Base-by-base conservation (phyloP, 495 filamentous ascomycete species). In the Penicillium turbatum region DNA sequence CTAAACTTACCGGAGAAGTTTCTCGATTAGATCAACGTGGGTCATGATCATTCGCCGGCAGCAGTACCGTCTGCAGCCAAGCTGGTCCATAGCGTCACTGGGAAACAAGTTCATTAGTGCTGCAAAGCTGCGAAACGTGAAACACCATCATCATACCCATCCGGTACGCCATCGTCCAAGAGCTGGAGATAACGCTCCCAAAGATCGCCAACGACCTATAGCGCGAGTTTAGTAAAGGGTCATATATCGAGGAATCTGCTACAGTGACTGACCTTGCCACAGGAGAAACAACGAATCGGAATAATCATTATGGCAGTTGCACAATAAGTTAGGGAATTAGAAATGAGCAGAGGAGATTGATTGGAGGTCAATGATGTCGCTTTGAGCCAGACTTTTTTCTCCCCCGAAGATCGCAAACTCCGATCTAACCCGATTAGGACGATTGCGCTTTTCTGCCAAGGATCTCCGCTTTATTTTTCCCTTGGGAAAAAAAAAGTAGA, bases 41-140 rank as follows among this genome's bases (percentile, higher is more conserved):
- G 93, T 98, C 90, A 98, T 95, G 62, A 98, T 79, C 93, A 98
- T 98, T 66, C 93, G 84, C 41, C 93, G 87, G 73, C 93, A 98
- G 78, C 93, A 98, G 74, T 97, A 98, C 32, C 93, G 84, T 70
- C 89, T 90, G 75, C 92, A 90, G 29, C 90, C 90, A 8, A 97
- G 84, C 55, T 88, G 76, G 66, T 97, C 91, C 86, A 98, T 92
- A 24, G 92, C 93, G 61, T 95, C 89, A 61, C 90, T 93, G 50
- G 41, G 42, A 26, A 32, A 26, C 16, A 45, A 64, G 53, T 8
- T 41, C 29, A 32, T 49, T 11, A 51, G 37, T 24, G 10, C 34
- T 2, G 30, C 34, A 29, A 8, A 32, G 34, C 34, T 27, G n/a
- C 7, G 53, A 17, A 12, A 16, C 10, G 13, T 6, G 5, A 8